Conservation (phyloP, 257 asterid genomes). For the Nicotiana benthamiana region DNA sequence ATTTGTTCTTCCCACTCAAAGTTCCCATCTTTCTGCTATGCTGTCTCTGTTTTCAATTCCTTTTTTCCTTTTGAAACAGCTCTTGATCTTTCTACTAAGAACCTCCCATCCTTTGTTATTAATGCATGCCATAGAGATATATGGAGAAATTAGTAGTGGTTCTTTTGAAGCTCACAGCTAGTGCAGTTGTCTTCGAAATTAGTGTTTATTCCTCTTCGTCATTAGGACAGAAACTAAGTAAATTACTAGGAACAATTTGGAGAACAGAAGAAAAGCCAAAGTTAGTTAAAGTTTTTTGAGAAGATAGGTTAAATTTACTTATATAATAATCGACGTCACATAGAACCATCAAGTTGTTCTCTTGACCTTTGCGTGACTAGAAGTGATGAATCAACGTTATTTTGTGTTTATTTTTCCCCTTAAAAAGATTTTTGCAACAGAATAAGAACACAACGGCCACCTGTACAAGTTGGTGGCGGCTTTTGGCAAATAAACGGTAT, state of each 20-base stretch:
- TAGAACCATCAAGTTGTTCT: too few relatives aligned
- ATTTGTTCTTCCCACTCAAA: constrained; percentile 34
- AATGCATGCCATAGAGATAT: neutral
- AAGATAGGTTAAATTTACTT: too few relatives aligned
- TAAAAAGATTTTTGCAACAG: too few relatives aligned
- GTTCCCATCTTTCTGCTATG: constrained; percentile 39
- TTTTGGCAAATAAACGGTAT: too few relatives aligned
- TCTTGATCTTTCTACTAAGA: neutral
- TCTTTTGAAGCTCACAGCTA: neutral
- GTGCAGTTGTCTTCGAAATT: too few relatives aligned
- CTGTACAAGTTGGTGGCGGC: too few relatives aligned
- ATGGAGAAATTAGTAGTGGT: neutral
- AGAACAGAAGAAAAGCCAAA: neutral
- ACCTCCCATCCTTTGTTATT: neutral
- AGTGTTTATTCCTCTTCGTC: neutral
- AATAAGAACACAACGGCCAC: too few relatives aligned
- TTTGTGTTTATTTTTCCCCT: too few relatives aligned
- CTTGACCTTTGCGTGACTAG: too few relatives aligned
- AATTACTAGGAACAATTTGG: neutral
- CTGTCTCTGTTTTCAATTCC: constrained; percentile 9
- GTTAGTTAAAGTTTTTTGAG: too few relatives aligned
- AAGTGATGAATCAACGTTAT: too few relatives aligned
- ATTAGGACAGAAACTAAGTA: neutral
- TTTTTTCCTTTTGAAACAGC: neutral
- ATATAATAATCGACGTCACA: too few relatives aligned